Conservation (phyloP, 2,329 filamentous ascomycete genomes). For the Curvularia verruculosa region DNA sequence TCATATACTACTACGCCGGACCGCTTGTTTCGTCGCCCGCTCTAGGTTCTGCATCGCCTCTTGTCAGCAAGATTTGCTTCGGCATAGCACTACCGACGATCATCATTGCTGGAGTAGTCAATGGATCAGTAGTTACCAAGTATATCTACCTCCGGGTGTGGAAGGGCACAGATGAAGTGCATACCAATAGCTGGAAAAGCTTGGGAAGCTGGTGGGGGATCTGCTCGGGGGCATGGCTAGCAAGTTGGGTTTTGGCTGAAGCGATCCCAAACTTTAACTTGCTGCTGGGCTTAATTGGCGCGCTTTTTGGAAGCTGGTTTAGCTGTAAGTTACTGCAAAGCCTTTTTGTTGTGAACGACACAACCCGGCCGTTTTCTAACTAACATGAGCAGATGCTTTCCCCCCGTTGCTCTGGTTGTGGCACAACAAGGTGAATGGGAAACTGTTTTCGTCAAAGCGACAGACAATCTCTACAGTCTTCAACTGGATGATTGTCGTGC, state of each 20-base stretch:
- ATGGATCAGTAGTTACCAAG: conserved; percentile 69
- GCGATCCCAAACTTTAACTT: conserved; percentile 73
- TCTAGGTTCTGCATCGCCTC: conserved; percentile 64
- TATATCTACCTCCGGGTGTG: conserved; percentile 71
- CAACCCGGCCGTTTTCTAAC: background rate
- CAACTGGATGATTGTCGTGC: conserved; percentile 52
- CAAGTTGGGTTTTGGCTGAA: conserved; percentile 72
- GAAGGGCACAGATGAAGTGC: conserved; percentile 57
- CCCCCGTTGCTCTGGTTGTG: conserved; percentile 56
- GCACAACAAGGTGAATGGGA: conserved; percentile 50
- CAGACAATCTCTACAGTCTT: conserved; percentile 55
- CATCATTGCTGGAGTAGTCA: conserved; percentile 73
- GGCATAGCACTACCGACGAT: conserved; percentile 74
- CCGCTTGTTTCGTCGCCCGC: conserved; percentile 68
- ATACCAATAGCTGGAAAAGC: conserved; percentile 32
- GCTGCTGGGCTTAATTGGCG: conserved; percentile 65
- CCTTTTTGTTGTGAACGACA: background rate
- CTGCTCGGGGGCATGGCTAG: conserved; percentile 60
- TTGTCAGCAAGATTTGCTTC: conserved; percentile 69
- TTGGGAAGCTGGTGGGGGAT: conserved; percentile 64
- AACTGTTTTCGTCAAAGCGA: conserved; percentile 45
- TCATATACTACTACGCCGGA: conserved; percentile 73
- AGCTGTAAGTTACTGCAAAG: conserved; percentile 52
- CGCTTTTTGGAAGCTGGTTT: conserved; percentile 72
- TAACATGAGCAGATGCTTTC: conserved; percentile 44